Evolutionary conservation across 2,329 filamentous ascomycete genomes (phyloP).

Genomic region (Rhinocladiella mackenziei): DNA sequence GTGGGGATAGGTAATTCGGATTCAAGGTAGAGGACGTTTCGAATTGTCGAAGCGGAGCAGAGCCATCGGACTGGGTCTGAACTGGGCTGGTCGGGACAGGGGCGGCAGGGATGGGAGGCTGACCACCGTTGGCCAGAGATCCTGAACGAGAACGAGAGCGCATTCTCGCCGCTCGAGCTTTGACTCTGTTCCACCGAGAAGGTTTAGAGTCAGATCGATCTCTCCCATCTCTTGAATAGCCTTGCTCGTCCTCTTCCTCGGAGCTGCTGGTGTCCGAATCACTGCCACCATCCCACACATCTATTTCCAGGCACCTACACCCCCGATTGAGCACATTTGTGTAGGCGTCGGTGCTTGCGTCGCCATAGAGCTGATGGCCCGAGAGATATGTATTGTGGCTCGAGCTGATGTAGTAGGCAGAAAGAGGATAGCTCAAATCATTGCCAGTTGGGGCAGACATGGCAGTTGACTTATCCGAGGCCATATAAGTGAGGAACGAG

Average conservation of each 20-base stretch:
- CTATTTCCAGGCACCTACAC: slow-evolving; percentile 89
- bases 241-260: slow-evolving; percentile 25
- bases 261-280: slow-evolving; percentile 36
- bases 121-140: slow-evolving; percentile 1
- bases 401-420: slow-evolving; percentile 90
- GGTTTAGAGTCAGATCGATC: slow-evolving; percentile 19
- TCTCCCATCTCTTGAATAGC: not conserved
- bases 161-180: slow-evolving; percentile 26
- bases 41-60: not conserved
- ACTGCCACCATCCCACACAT: slow-evolving; percentile 77
- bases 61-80: not conserved
- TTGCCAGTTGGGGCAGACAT: slow-evolving; percentile 49
- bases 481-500: slow-evolving; percentile 42
- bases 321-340: slow-evolving; percentile 68
- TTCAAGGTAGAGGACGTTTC: slow-evolving; percentile 6
- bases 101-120: not conserved
- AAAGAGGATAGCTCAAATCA: slow-evolving; percentile 65
- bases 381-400: slow-evolving; percentile 92
- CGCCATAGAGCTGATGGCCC: slow-evolving; percentile 78
- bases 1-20: slow-evolving; percentile 14
- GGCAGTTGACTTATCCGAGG: slow-evolving; percentile 42
- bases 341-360: slow-evolving; percentile 74
- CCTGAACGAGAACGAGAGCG: slow-evolving; percentile 22
- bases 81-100: not conserved
- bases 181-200: slow-evolving; percentile 25